A percentile compares a stretch with the other conserved stretches of the same genome.
phyloP scores from a whole-genome alignment of 495 filamentous ascomycete species.

The Penicillium alfredii region DNA sequence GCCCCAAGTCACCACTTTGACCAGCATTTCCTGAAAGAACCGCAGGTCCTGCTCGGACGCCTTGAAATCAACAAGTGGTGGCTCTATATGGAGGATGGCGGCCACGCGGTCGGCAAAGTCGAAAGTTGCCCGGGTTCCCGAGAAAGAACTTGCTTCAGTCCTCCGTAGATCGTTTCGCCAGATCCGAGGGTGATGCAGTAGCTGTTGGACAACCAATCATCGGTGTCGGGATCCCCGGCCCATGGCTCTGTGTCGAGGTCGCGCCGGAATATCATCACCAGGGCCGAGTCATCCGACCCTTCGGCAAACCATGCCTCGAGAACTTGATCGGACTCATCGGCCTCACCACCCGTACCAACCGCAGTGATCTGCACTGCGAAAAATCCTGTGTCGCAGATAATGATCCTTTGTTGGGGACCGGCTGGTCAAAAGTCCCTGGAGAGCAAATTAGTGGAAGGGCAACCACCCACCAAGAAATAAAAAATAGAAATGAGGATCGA shows the following conservation, averaged over 20 bases:
- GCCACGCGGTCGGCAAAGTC: too few species aligned
- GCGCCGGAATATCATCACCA: conserved; percentile 5
- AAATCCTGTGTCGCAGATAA: too few species aligned
- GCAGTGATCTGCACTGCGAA: too few species aligned
- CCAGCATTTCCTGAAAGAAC: conserved; percentile 5
- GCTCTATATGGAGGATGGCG: too few species aligned
- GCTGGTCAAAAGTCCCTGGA: too few species aligned
- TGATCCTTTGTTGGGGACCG: too few species aligned
- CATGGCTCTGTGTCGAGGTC: conserved; percentile 2
- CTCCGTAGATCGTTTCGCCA: conserved; percentile 5
- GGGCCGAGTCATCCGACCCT: neutral
- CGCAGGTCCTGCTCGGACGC: conserved; percentile 2
- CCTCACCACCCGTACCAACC: neutral
- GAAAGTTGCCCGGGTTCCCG: neutral
- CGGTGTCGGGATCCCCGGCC: conserved; percentile 1
- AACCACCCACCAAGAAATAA: too few species aligned
- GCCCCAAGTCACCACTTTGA: conserved; percentile 5
- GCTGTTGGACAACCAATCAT: conserved; percentile 6
- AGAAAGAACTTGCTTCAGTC: conserved; percentile 7
- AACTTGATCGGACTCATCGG: neutral
- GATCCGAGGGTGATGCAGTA: conserved; percentile 6
- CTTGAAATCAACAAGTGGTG: conserved; percentile 10
- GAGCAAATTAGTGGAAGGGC: too few species aligned
- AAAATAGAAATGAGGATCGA: too few species aligned
- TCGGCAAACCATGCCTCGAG: neutral